Conservation (phyloP, 345 rosid species). For the Mallotus nudiflorus region DNA sequence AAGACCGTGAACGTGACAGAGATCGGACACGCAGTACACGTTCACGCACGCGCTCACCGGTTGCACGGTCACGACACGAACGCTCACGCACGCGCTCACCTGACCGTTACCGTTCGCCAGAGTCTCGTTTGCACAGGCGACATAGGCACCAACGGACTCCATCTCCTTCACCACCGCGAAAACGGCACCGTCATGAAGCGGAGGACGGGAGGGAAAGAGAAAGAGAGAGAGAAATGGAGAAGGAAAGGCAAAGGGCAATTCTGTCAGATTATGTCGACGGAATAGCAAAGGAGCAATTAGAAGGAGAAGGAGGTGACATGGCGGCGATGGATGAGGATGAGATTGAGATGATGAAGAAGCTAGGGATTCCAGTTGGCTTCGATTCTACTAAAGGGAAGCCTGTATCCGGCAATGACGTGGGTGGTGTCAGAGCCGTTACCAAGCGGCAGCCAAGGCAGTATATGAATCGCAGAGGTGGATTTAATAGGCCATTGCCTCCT, state of each 20-base stretch:
- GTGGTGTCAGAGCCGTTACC: constrained; percentile 75
- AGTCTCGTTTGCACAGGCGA: constrained; percentile 50
- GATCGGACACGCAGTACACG: constrained; percentile 63
- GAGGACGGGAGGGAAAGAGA: too few relatives aligned
- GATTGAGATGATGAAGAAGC: constrained; percentile 86
- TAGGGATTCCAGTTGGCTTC: constrained; percentile 88
- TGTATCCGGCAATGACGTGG: constrained; percentile 73
- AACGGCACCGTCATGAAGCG: constrained; percentile 52
- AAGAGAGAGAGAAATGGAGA: constrained; percentile 32
- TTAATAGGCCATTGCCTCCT: constrained; percentile 81
- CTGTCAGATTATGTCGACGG: constrained; percentile 64
- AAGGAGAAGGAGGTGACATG: constrained; percentile 21
- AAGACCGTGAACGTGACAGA: constrained; percentile 45
- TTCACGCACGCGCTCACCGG: constrained; percentile 60
- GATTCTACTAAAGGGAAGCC: constrained; percentile 96
- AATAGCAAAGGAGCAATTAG: constrained; percentile 42
- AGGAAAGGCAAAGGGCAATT: constrained; percentile 42
- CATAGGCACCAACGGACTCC: constrained; percentile 52
- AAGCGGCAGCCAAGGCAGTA: constrained; percentile 94
- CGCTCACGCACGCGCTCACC: constrained; percentile 61
- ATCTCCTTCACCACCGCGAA: constrained; percentile 57
- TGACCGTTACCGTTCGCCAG: constrained; percentile 56
- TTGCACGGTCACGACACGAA: constrained; percentile 39
- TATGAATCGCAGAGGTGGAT: constrained; percentile 93
- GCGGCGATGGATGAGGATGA: constrained; percentile 48